Percentiles rank a stretch among this genome's conserved stretches.
Evolutionary conservation across 805 yeast genomes (phyloP).

Genomic region (Zygosaccharomyces rouxii): DNA sequence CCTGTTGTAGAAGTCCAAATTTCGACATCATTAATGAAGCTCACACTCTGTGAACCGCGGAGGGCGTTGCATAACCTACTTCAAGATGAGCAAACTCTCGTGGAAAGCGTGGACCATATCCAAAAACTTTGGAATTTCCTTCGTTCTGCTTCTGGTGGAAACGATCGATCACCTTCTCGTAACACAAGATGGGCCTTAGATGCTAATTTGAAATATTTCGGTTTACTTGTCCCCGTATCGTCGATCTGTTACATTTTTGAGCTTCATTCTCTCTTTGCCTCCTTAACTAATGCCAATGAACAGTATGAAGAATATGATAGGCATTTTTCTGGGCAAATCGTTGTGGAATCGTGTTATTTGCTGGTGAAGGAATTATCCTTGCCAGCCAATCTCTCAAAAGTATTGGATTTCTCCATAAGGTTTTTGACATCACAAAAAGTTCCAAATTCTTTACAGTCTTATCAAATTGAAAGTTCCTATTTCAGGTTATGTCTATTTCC

Average conservation of each 20-base stretch:
- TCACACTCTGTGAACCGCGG: slow-evolving; percentile 31
- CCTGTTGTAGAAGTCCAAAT: slow-evolving; percentile 11
- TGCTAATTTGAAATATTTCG: slow-evolving; percentile 26
- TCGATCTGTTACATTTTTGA: slow-evolving; percentile 30
- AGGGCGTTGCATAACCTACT: slow-evolving; percentile 22
- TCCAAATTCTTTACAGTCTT: slow-evolving; percentile 36
- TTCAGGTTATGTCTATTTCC: slow-evolving; percentile 59
- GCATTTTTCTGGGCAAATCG: slow-evolving; percentile 24
- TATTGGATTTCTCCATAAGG: slow-evolving; percentile 46
- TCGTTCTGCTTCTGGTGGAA: neutral
- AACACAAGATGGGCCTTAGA: slow-evolving; percentile 19
- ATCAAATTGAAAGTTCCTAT: slow-evolving; percentile 56
- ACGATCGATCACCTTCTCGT: neutral
- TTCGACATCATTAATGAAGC: slow-evolving; percentile 23
- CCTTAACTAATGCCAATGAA: slow-evolving; percentile 16
- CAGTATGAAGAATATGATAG: slow-evolving; percentile 6
- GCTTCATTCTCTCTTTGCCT: slow-evolving; percentile 21
- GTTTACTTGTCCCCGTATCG: slow-evolving; percentile 28
- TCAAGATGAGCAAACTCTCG: slow-evolving; percentile 27
- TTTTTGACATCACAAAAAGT: slow-evolving; percentile 39
- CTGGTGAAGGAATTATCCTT: slow-evolving; percentile 30
- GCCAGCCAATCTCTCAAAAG: slow-evolving; percentile 38
- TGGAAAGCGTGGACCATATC: slow-evolving; percentile 19
- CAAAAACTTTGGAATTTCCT: slow-evolving; percentile 11
- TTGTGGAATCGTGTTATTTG: slow-evolving; percentile 30